These are phyloP conservation scores for Mucor plumbeus DNA, from an alignment of 371 early-diverging fungal species.

Conservation along the genomic window DNA sequence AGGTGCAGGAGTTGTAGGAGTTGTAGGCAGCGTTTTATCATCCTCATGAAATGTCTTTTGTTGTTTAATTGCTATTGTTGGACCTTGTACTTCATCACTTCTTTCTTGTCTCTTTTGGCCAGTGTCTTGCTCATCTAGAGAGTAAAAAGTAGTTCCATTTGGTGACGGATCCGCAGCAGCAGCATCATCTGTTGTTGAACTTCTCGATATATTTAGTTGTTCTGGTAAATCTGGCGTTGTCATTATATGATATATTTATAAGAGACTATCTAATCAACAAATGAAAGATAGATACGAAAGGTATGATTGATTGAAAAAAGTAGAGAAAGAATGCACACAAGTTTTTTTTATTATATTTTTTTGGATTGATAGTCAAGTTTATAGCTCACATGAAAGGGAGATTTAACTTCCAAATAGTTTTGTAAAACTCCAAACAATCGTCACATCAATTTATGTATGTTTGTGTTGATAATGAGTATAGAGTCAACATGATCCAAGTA, in stretches of 20 bases:
- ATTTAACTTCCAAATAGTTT: background rate
- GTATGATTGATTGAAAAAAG: background rate
- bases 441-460: background rate
- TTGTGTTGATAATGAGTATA: background rate
- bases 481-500: too few relatives aligned
- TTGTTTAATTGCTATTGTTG: background rate
- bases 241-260: background rate
- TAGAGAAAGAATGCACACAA: background rate
- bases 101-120: background rate
- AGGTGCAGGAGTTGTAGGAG: background rate
- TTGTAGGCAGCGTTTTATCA: background rate
- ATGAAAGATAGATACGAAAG: background rate
- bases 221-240: conserved; percentile 2
- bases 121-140: background rate
- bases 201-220: background rate
- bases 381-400: conserved; percentile 2
- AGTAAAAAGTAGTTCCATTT: background rate
- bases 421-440: background rate
- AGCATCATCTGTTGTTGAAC: background rate
- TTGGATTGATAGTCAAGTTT: background rate
- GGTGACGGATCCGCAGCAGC: conserved; percentile 7
- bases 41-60: conserved; percentile 5
- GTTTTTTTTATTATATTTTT: background rate
- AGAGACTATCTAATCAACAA: background rate
- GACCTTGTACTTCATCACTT: background rate